Conservation (phyloP, 208 protist genomes). For the Trypanosoma platydactyli region DNA sequence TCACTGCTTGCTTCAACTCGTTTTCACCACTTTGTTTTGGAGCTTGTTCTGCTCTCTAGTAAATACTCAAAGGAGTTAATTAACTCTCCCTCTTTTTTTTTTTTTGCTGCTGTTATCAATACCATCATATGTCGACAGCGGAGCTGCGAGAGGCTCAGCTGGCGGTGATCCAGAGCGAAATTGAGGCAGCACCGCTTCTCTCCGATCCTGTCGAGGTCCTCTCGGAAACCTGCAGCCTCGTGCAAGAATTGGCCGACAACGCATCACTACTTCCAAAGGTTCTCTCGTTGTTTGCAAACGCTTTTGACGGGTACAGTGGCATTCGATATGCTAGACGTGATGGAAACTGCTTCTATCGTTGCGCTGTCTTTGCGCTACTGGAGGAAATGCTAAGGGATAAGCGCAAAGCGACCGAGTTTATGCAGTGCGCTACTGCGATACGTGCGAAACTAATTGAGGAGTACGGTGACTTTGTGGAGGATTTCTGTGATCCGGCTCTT, state of each 20-base stretch:
- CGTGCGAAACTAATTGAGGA: constrained; percentile 31
- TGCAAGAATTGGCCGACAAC: constrained; percentile 47
- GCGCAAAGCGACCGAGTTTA: constrained; percentile 20
- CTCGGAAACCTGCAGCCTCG: constrained; percentile 27
- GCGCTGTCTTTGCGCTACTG: constrained; percentile 60
- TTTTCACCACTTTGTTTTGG: constrained; percentile 3
- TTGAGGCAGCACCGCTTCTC: constrained; percentile 44
- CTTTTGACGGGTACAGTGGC: constrained; percentile 9
- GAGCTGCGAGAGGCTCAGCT: constrained; percentile 49
- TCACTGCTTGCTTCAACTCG: background rate
- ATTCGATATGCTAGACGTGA: constrained; percentile 77
- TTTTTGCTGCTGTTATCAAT: background rate
- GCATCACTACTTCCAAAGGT: constrained; percentile 41
- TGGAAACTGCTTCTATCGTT: constrained; percentile 90
- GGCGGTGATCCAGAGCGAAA: constrained; percentile 61
- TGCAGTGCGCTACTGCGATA: constrained; percentile 22
- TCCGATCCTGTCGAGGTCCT: constrained; percentile 37
- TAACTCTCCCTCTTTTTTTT: background rate
- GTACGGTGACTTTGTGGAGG: constrained; percentile 71
- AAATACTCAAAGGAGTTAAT: no score
- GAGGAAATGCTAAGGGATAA: constrained; percentile 34
- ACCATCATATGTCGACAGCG: constrained; percentile 8
- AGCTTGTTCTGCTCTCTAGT: constrained; percentile 15
- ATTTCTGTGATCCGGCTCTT: constrained; percentile 67
- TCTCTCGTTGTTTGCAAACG: constrained; percentile 37